Base-by-base conservation (phyloP, 2,329 filamentous ascomycete genomes). In the Aspergillus sp. region DNA sequence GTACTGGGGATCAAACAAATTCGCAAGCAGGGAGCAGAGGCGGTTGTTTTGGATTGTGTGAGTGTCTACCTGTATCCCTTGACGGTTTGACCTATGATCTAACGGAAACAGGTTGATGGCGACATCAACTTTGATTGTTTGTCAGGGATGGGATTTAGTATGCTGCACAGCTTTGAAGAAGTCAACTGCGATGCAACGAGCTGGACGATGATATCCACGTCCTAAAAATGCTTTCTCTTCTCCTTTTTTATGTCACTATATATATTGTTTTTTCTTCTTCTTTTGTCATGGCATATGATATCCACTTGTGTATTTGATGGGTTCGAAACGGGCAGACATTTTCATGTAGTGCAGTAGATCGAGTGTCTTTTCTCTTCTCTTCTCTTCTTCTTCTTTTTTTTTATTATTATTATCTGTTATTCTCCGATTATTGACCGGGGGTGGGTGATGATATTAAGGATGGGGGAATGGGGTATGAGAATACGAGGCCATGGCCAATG, bases 1-100 rank as follows among this genome's bases (percentile, higher is more conserved):
- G 68, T 94, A 48, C 81, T 95, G 69, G 88, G 86, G 1, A 82
- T 93, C 57, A 79, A 86, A 45, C 88, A 93, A 67, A 86, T 89
- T 64, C 91, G 90, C 65, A 79, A 79, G 54, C 81, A 90, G 60
- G 87, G 86, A 48, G 83, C 85, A 40, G 78, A 79, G 51, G 82
- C 82, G 46, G 86, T 85, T 41, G 72, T 94, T 37, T 67, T 95
- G 45, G 88, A 89, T 63, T 90, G 87, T 79, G 88, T 93, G 70
- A 73, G 84, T 75, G 39, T 32, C 33, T 31, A 29, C 27, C 27
- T 44, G 27, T 30, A 38, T 31, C 34, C 31, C 9, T 46, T 46
- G 36, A 26, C 4, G 8, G 37, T 38, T 8, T 10, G 7, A 27
- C 30, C 7, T 43, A 43, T 43, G 51, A 58, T 66, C 51, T 71